A percentile compares a stretch with the other conserved stretches of the same genome.
phyloP scores from a whole-genome alignment of 257 asterid genomes.

The Nicotiana knightiana region DNA sequence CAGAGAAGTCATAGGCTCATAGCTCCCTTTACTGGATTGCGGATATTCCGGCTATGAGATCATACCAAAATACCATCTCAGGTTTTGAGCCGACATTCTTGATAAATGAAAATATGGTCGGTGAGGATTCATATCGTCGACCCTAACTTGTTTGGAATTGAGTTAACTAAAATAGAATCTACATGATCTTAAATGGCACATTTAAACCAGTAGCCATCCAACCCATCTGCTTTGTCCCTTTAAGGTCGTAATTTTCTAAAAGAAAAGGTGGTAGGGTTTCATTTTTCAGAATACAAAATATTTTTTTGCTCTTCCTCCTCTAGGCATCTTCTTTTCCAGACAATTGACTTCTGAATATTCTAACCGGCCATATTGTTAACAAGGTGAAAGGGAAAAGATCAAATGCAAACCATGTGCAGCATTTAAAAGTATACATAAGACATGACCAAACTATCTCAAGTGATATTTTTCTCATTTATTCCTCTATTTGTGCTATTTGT shows the following conservation, averaged over 20 bases:
- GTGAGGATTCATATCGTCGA: too few species aligned
- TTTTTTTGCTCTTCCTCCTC: neutral
- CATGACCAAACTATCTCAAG: neutral
- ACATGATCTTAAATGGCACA: neutral
- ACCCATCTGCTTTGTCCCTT: neutral
- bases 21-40: too few species aligned
- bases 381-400: neutral
- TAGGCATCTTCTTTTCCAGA: neutral
- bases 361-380: neutral
- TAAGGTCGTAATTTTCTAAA: neutral
- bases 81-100: neutral
- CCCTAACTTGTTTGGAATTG: too few species aligned
- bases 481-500: neutral
- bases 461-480: neutral
- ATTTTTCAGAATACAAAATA: neutral
- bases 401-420: neutral
- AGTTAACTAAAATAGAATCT: neutral
- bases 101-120: too few species aligned
- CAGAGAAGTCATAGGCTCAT: too few species aligned
- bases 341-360: neutral
- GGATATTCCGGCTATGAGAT: too few species aligned
- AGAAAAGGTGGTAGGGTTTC: neutral
- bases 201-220: neutral
- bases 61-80: too few species aligned
- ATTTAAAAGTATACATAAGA: neutral